Base-by-base conservation (phyloP, 1,139 yeast genomes). In the Blastobotrys aristatus region DNA sequence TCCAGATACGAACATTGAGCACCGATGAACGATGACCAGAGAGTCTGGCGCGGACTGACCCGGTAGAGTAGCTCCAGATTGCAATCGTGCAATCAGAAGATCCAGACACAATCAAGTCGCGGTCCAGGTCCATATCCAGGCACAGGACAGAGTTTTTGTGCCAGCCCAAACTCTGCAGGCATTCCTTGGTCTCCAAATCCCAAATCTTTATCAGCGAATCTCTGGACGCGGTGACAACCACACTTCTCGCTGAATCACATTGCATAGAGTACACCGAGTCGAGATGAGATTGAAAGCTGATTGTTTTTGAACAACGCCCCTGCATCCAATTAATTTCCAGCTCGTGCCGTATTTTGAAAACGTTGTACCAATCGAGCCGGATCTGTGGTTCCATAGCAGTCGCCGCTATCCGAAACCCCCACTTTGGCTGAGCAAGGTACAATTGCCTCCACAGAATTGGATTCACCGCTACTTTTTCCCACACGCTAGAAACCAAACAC, bases 41-140 rank as follows among this genome's bases (percentile, higher is more conserved):
- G 8, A 49, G 36, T 3, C 27, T 29, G 10, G 39, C 34, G 7
- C 17, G 21, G 21, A 46, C 44, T 18, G 20, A 11, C 18, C 39
- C 48, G 4, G 45, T 26, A 13, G 18, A 10, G 13, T 40, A 44
- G 18, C 34, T 30, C 52, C 52, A 49, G 20, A 47, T 31, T 7
- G 27, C 49, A n/a, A 49, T 24, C 6, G 38, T 40, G 1, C 24
- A 11, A 35, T 49, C 52, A 2, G 52, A 43, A 13, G 50, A 47
- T 4, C 52, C 52, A 5, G 50, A 38, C 5, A 47, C 44, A 21
- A 49, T 32, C 35, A 49, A n/a, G 24, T 45, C 42, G n/a, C 50
- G 43, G 22, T 38, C 44, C 36, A 49, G 44, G 34, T 49, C 52
- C 3, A 42, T 30, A 16, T 41, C 48, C 34, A 49, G 33, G 33